Evolutionary conservation across 164 flowering plant genomes (phyloP).

Genomic region (Vitis cinerea): DNA sequence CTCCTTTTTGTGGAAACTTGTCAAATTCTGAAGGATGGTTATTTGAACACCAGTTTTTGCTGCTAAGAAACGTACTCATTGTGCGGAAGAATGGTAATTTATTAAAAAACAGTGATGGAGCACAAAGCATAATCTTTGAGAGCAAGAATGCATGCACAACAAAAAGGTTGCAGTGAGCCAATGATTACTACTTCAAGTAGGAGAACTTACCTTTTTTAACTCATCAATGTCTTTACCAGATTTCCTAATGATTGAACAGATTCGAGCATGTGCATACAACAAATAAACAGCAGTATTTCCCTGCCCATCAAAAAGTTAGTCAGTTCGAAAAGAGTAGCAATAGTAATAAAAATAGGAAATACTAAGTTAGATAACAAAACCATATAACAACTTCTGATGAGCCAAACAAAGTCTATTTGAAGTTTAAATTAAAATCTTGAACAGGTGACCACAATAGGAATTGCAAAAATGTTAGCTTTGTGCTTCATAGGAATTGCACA

Average conservation of each 20-base stretch:
- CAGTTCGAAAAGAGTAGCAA: neutral
- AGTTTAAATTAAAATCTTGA: neutral
- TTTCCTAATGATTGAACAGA: constrained; percentile 91
- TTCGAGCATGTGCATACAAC: constrained; percentile 96
- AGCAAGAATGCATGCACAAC: too few species aligned
- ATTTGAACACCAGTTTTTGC: too few species aligned
- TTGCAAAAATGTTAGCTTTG: neutral
- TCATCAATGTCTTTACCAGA: constrained; percentile 88
- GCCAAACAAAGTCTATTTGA: too few species aligned
- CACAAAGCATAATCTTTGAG: too few species aligned
- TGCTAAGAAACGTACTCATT: too few species aligned
- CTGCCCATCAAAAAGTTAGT: constrained; percentile 37
- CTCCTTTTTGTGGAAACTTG: too few species aligned
- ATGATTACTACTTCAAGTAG: neutral
- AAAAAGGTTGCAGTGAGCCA: too few species aligned
- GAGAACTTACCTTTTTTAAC: constrained; percentile 63
- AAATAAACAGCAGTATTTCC: constrained; percentile 98
- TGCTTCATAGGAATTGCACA: neutral
- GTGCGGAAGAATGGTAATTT: too few species aligned
- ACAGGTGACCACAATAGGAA: neutral
- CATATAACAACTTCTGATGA: neutral
- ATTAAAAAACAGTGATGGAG: too few species aligned
- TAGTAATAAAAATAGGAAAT: too few species aligned
- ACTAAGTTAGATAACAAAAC: neutral
- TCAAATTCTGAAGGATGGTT: too few species aligned